Evolutionary conservation across 768 basidiomycete genomes (phyloP).

Genomic region (Strobilomyces echinocephalus): DNA sequence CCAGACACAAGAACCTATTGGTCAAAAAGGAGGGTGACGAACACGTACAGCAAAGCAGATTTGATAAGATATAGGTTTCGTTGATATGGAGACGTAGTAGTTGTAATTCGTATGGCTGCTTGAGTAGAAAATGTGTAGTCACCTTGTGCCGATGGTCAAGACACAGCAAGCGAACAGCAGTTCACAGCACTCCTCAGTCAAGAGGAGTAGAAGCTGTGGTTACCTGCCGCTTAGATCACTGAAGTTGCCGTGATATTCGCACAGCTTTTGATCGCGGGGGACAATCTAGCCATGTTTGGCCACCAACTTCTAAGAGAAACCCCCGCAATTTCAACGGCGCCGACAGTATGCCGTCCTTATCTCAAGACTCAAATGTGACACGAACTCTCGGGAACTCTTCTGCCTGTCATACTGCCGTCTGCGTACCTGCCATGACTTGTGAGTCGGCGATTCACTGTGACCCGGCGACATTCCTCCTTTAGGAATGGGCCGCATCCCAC

Average conservation of each 20-base stretch:
- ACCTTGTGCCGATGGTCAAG: neutral
- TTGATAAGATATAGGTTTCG: slow-evolving; percentile 12
- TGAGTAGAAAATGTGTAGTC: too few relatives aligned
- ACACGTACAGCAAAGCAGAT: slow-evolving; percentile 7
- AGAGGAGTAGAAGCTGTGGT: neutral
- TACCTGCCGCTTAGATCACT: neutral
- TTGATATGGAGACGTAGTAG: slow-evolving; percentile 15
- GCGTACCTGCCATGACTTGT: neutral
- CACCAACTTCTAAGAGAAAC: neutral
- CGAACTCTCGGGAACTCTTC: neutral
- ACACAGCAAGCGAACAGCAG: slow-evolving; percentile 17
- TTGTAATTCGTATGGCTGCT: neutral
- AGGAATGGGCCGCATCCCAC: neutral
- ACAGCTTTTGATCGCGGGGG: neutral
- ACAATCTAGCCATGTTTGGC: neutral
- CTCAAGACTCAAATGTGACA: neutral
- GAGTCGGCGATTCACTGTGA: neutral
- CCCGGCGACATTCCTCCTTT: too few relatives aligned
- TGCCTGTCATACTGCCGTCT: neutral
- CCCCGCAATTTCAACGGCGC: slow-evolving; percentile 16
- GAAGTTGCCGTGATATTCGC: neutral
- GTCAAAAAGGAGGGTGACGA: neutral
- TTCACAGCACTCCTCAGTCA: neutral
- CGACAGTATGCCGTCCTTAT: slow-evolving; percentile 10
- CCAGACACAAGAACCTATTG: neutral